Evolutionary conservation across 1,139 yeast genomes (phyloP), one percentile per base, ranked within the genome.

Genomic region (Candida buenavistaensis): DNA sequence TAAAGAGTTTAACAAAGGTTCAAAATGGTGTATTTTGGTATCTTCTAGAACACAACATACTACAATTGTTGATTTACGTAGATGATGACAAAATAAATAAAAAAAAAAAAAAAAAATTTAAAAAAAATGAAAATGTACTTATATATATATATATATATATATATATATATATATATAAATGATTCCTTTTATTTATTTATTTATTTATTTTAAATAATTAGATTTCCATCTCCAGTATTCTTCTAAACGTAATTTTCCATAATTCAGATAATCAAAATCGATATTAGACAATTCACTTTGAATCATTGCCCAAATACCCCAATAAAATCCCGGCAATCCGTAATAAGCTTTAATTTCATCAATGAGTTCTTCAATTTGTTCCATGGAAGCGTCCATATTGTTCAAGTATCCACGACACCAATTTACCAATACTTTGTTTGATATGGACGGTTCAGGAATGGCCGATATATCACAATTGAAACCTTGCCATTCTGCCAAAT

Each of bases 401-500:
- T 67, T 60, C 31, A 76, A 53, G 46, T 78, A 78, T 1, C 75
- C 66, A 33, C 55, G 57, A 28, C 76, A 72, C 82, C 92, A 84
- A 26, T 57, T 57, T 2, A 75, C 62, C 50, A 83, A 55, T 2
- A 68, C 60, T 0, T 64, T 63, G 44, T 81, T 78, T 3, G 52
- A 39, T 5, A 43, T 44, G 1, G 59, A 37, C 1, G 86, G 84
- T 7, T 56, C 55, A 0, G 88, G 90, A 25, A 84, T 80, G 6
- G 75, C 73, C 9, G 68, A 59, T 15, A 75, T 68, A 44, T 80
- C 78, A 55, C 94, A 85, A 43, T 80, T 79, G 48, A 82, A 83
- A 1, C 95, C 95, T 53, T 85, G 94, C 92, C 92, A 85, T 58
- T 85, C 95, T 54, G 84, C 82, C 47, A 85, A 78, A 57, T 85